Percentiles rank a stretch among this genome's conserved stretches.
These are phyloP conservation scores for Calonectria ilicicola DNA, from an alignment of 2,329 filamentous ascomycete genomes.

Conservation along the genomic window DNA sequence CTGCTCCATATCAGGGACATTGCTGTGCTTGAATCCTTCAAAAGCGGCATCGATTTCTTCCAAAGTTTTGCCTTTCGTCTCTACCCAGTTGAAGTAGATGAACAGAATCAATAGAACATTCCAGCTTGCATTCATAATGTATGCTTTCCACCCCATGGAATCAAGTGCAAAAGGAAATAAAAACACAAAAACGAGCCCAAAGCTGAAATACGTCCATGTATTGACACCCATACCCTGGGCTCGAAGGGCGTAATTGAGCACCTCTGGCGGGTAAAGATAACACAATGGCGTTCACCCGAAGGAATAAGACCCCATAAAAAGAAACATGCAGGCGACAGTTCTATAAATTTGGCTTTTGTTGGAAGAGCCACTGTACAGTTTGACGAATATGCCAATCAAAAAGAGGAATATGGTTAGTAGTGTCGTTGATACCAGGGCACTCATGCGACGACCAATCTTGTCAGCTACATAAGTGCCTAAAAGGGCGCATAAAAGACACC, in stretches of 20 bases:
- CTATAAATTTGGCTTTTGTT: conserved; percentile 47
- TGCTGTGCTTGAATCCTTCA: conserved; percentile 22
- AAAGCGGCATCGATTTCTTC: conserved; percentile 41
- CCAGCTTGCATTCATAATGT: conserved; percentile 41
- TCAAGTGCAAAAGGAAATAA: conserved; percentile 33
- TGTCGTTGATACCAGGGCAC: neutral
- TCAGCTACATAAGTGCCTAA: conserved; percentile 56
- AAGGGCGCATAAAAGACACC: conserved; percentile 57
- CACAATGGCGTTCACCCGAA: conserved; percentile 45
- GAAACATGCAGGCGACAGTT: conserved; percentile 60
- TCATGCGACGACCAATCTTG: neutral
- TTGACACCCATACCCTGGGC: conserved; percentile 46
- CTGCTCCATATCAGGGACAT: neutral
- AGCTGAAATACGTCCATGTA: conserved; percentile 28
- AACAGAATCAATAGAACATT: neutral
- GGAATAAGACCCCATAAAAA: conserved; percentile 62
- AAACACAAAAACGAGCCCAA: conserved; percentile 26
- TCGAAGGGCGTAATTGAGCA: conserved; percentile 60
- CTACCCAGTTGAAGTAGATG: conserved; percentile 39
- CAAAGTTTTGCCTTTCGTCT: conserved; percentile 34
- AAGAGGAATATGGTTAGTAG: neutral
- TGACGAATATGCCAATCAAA: neutral
- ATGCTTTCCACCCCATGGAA: conserved; percentile 38
- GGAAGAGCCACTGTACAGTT: conserved; percentile 37
- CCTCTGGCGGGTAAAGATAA: conserved; percentile 60